These are phyloP conservation scores for Allium sativum DNA, from an alignment of 106 monocot genomes.

Conservation along the genomic window DNA sequence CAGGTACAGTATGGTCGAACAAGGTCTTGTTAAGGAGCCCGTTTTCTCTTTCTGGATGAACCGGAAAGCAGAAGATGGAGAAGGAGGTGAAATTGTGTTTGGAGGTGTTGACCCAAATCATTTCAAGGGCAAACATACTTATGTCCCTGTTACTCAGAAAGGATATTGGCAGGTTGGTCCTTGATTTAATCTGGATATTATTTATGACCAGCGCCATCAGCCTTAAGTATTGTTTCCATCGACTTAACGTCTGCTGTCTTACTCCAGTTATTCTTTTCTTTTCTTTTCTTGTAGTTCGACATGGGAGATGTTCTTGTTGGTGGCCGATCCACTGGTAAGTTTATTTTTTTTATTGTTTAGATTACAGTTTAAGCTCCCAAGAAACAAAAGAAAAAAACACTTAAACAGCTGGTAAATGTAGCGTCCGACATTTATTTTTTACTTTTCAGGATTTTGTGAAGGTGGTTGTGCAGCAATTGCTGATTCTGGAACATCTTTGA, in stretches of 20 bases:
- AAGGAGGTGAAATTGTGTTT: conserved; percentile 94
- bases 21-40: conserved; percentile 69
- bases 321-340: conserved; percentile 40
- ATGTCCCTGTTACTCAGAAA: conserved; percentile 87
- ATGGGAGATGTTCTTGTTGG: conserved; percentile 81
- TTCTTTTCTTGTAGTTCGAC: conserved; percentile 44
- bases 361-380: background rate
- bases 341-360: background rate
- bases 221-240: background rate
- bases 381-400: background rate
- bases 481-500: conserved; percentile 53
- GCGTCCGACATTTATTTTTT: background rate
- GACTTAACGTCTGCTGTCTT: too few species aligned
- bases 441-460: conserved; percentile 14
- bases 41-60: conserved; percentile 99
- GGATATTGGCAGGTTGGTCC: conserved; percentile 89
- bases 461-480: conserved; percentile 15
- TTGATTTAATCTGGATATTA: background rate
- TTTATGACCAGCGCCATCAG: background rate
- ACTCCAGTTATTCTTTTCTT: too few species aligned
- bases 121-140: conserved; percentile 72
- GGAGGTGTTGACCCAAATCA: conserved; percentile 83
- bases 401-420: background rate
- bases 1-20: conserved; percentile 84
- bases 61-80: conserved; percentile 50